Base-by-base conservation (phyloP, 495 filamentous ascomycete genomes). In the Penicillium macrosclerotiorum region DNA sequence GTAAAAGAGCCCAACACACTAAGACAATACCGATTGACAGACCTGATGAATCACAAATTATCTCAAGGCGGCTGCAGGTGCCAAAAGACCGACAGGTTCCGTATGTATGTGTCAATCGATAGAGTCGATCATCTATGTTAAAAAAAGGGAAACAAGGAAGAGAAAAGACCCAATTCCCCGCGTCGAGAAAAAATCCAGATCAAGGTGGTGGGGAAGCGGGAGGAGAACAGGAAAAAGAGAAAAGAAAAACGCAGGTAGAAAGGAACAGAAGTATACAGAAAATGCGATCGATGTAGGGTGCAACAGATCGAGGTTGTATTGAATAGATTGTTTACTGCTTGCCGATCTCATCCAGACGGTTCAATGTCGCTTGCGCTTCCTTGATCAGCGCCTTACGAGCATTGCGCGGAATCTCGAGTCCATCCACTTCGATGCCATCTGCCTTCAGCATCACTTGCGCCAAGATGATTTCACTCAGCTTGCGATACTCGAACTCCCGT, bases 401-500 rank as follows among this genome's bases (percentile, higher is more conserved):
- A 33, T 69, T 72, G 33, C 91, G 77, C 27, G 80, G 78, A 7
- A 78, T 79, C 14, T 65, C 72, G 52, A 92, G 77, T 5, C 79
- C 82, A 14, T 84, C 79, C 3, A 81, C 84, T 43, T 92, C 88
- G 19, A 96, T 83, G 11, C 75, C 84, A 70, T 96, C 91, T 19
- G 92, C 73, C 67, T 94, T 96, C 54, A 98, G 54, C 45, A 96
- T 51, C 5, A 92, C 77, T 60, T 96, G 88, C 38, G 81, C 76
- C 73, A 97, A 69, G 42, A 96, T 85, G 3, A 82, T 88, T 73
- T 96, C 93, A 20, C 78, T 83, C 25, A 96, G 58, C 61, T 80
- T 86, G 64, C 85, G 83, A 49, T 96, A 83, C 51, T 92, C 86
- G 30, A 87, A 85, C 14, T 81, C 80, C 30, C 81, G 73, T 68